Conservation (phyloP, 2,329 filamentous ascomycete species). For the Fusarium nanum region DNA sequence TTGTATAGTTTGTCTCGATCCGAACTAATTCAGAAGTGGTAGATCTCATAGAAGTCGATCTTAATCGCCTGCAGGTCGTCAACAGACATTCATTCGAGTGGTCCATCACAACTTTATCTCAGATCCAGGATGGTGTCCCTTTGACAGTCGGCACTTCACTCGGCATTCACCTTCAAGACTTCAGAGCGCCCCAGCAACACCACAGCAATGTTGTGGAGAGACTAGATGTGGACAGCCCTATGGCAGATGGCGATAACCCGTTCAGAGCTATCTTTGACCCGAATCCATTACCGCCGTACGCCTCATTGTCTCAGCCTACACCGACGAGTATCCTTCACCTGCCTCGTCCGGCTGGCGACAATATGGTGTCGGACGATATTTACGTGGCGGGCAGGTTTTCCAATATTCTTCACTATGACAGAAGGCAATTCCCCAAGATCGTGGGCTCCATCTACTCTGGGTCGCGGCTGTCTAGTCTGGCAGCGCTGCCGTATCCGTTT, state of each 20-base stretch:
- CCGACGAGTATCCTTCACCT: conserved; percentile 86
- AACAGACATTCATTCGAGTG: conserved; percentile 80
- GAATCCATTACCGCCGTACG: conserved; percentile 68
- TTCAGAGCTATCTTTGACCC: conserved; percentile 61
- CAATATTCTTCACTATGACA: conserved; percentile 88
- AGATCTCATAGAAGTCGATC: conserved; percentile 83
- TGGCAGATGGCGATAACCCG: conserved; percentile 45
- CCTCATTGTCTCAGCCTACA: conserved; percentile 81
- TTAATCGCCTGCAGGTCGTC: conserved; percentile 76
- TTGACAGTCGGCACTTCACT: conserved; percentile 86
- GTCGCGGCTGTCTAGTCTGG: conserved; percentile 78
- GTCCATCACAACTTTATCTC: conserved; percentile 85
- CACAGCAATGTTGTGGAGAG: conserved; percentile 52
- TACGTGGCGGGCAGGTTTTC: conserved; percentile 91
- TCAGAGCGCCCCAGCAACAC: conserved; percentile 60
- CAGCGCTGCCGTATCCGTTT: conserved; percentile 75
- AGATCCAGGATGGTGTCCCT: conserved; percentile 72
- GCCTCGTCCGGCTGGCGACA: conserved; percentile 63
- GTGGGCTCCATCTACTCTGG: conserved; percentile 86
- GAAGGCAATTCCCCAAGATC: conserved; percentile 83
- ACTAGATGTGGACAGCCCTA: conserved; percentile 52
- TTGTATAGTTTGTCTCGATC: background rate
- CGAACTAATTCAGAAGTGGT: background rate
- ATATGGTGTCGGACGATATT: conserved; percentile 78
- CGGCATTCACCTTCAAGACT: conserved; percentile 86